phyloP scores from a whole-genome alignment of 306 rosid species.

The Quercus cerris region DNA sequence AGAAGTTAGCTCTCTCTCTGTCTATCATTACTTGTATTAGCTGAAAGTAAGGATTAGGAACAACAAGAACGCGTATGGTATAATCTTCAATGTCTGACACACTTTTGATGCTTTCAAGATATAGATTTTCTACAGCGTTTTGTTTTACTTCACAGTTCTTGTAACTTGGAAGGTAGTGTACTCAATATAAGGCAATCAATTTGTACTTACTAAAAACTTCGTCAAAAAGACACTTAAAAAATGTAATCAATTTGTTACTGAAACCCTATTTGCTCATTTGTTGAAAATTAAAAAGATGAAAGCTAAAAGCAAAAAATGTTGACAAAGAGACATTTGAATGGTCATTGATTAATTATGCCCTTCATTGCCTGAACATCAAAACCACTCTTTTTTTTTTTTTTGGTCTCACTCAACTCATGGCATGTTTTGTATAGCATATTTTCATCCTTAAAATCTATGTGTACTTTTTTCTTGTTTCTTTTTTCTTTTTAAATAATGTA shows the following conservation, averaged over 20 bases:
- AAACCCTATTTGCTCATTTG: too few species aligned
- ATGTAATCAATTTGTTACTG: too few species aligned
- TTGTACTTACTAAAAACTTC: neutral
- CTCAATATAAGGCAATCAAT: neutral
- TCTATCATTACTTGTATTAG: constrained; percentile 10
- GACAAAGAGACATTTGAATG: neutral
- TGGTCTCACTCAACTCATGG: too few species aligned
- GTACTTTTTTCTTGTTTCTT: too few species aligned
- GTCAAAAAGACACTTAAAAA: neutral
- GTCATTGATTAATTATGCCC: too few species aligned
- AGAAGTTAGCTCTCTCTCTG: constrained; percentile 8
- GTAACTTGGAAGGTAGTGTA: neutral
- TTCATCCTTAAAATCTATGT: too few species aligned
- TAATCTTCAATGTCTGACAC: neutral
- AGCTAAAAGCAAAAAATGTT: neutral
- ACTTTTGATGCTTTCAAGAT: neutral
- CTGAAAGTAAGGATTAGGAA: constrained; percentile 25
- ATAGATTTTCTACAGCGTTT: too few species aligned
- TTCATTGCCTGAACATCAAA: too few species aligned
- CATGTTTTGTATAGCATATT: too few species aligned
- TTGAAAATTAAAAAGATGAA: neutral
- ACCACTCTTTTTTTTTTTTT: too few species aligned
- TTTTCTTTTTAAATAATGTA: too few species aligned
- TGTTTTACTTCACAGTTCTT: neutral
- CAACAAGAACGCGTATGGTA: constrained; percentile 16